phyloP scores from a whole-genome alignment of 139 green algal species.

The Penium margaritaceum region DNA sequence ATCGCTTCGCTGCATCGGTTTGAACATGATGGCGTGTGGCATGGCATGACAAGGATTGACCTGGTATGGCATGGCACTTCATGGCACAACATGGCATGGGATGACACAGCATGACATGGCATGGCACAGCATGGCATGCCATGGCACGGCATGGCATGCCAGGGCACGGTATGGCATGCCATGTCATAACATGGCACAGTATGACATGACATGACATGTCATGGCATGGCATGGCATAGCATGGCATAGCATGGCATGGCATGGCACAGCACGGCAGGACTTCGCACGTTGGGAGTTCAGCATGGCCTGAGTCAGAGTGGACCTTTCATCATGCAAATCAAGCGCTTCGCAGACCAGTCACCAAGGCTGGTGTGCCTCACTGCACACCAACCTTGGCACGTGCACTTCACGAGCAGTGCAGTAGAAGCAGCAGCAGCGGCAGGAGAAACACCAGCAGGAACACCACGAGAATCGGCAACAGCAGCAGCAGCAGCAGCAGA shows the following conservation, averaged over 20 bases:
- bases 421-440: no score
- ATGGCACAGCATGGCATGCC: neutral
- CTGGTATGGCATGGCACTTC: neutral
- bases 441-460: no score
- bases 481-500: no score
- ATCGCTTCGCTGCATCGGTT: slow-evolving; percentile 38
- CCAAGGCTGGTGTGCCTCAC: no score
- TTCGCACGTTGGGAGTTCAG: no score
- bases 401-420: no score
- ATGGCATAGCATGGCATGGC: neutral
- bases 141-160: slow-evolving; percentile 44
- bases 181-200: slow-evolving; percentile 45
- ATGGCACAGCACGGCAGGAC: neutral
- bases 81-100: slow-evolving; percentile 45
- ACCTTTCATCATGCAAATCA: no score
- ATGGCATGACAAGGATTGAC: neutral
- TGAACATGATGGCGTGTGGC: neutral
- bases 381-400: no score
- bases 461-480: no score
- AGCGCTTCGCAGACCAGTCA: no score
- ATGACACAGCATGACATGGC: slow-evolving; percentile 1
- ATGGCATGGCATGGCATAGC: neutral
- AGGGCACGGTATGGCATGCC: slow-evolving; percentile 52
- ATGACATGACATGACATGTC: neutral
- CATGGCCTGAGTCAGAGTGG: no score